Conservation (phyloP, 148 eudicot species). For the Silene conica region DNA sequence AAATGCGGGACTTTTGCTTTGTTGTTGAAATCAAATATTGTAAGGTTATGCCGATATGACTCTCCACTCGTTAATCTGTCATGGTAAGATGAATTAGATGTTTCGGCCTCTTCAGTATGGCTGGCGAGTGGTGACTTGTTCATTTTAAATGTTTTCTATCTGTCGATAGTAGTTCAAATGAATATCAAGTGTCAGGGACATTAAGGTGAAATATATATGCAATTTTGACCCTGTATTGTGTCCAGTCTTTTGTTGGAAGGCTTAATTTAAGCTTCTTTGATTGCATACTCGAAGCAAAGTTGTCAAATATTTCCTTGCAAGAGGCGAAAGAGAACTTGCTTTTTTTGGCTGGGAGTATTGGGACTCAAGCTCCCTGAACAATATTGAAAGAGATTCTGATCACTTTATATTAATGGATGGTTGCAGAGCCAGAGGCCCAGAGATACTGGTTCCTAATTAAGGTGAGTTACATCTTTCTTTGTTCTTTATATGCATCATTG, state of each 20-base stretch:
- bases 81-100: not conserved
- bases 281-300: not conserved
- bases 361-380: not conserved
- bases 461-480: constrained; percentile 30
- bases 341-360: not conserved
- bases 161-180: not conserved
- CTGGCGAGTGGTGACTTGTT: not conserved
- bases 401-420: constrained; percentile 31
- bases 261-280: no score
- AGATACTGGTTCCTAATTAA: constrained; percentile 23
- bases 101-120: not conserved
- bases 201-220: no score
- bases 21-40: not conserved
- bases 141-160: not conserved
- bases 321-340: not conserved
- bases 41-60: no score
- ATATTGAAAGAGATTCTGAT: constrained; percentile 21
- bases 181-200: not conserved
- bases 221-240: no score
- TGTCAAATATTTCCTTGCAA: no score
- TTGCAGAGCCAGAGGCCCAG: constrained; percentile 16
- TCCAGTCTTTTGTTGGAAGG: no score
- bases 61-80: not conserved
- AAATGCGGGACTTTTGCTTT: not conserved
- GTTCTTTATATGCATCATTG: constrained; percentile 8